Percentiles rank a stretch among this genome's conserved stretches.
Evolutionary conservation across 2,329 filamentous ascomycete species (phyloP).

Genomic region (Xylariaceae sp.): DNA sequence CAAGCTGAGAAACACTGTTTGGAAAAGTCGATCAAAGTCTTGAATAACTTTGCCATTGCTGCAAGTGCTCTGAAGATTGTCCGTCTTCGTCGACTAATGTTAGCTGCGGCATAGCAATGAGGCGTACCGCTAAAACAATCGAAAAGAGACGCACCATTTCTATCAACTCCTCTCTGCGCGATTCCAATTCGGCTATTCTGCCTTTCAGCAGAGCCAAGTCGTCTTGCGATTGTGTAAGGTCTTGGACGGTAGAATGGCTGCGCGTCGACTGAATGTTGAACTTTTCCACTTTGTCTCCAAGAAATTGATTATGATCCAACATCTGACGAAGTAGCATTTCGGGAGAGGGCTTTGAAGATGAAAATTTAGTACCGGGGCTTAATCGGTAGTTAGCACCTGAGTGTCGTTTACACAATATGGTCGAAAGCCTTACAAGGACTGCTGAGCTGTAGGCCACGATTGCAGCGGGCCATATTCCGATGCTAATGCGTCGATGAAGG

Average conservation of each 20-base stretch:
- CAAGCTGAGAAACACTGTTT: background rate
- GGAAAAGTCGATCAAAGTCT: background rate
- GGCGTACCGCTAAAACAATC: background rate
- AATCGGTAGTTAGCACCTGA: too few species aligned
- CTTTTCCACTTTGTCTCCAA: constrained; percentile 14
- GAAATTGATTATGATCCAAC: constrained; percentile 14
- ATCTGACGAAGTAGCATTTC: background rate
- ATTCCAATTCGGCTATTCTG: background rate
- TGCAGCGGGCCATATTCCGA: too few species aligned
- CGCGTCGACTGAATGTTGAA: constrained; percentile 1
- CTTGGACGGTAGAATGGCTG: background rate
- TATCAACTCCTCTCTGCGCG: background rate
- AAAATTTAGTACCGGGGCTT: too few species aligned
- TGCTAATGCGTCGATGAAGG: too few species aligned
- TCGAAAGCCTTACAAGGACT: background rate
- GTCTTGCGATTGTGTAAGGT: background rate
- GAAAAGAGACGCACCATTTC: background rate
- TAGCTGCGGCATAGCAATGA: too few species aligned
- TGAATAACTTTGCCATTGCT: background rate
- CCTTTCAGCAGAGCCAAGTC: background rate
- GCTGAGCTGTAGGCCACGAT: background rate
- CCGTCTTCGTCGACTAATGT: background rate
- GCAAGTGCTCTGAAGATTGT: background rate
- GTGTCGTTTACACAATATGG: too few species aligned
- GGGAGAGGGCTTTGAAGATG: background rate